Evolutionary conservation across 495 filamentous ascomycete species (phyloP), one percentile per base, ranked within the genome.

Genomic region (Hapsidospora chrysogenum): DNA sequence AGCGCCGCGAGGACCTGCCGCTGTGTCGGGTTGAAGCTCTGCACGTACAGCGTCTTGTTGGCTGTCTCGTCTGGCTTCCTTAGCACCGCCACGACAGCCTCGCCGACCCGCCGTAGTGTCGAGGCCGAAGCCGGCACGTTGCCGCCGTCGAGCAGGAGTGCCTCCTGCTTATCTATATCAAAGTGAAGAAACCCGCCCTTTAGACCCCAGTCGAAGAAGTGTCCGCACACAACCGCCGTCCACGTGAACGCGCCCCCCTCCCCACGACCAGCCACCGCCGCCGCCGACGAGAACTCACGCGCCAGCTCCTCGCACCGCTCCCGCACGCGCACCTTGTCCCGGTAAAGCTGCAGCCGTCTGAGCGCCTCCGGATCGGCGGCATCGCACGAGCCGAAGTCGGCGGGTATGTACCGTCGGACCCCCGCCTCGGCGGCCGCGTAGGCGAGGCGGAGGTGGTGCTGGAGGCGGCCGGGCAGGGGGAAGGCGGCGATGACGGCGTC

Each of bases 361-460:
- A 63, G 37, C 46, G 52, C 29, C 33, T 45, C 41, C 43, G 56
- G 14, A 57, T 38, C 20, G 52, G 53, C 10, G 43, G 47, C 19
- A 50, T 52, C 28, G 42, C 42, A 26, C 45, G 43, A 31, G 13
- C 72, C 72, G 36, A 61, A 77, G 35, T 71, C 68, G 26, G 64
- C 63, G 0, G 70, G 72, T 22, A 76, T 52, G 45, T 67, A 64
- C 17, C 68, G 59, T 41, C 49, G 36, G 2, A 75, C 65, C 3
- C 55, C 52, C 0, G 60, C 60, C 1, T 50, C 50, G 17, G 57
- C 50, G 9, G 65, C 57, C 4, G 70, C 72, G 20, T 70, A 60
- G 27, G 70, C 53, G 26, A 72, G 49, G 6, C 46, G 42, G 0
- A 57, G 44, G 34, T 74, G 66, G 17, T 14, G 33, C 2, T 44